phyloP scores from a whole-genome alignment of 352 stramenopile species.

The Stephanocyclus meneghinianus region DNA sequence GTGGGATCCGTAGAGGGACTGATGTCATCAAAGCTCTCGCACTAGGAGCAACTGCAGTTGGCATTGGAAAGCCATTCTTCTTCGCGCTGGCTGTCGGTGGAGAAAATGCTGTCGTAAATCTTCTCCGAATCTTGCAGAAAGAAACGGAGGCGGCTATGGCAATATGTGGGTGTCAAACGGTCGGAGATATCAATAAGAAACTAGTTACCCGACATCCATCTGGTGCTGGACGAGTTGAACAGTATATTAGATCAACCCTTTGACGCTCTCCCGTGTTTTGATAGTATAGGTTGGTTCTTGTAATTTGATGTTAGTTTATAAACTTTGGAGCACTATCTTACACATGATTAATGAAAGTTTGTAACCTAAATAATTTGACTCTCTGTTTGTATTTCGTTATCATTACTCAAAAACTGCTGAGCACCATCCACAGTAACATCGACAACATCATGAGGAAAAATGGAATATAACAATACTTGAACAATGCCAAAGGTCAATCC shows the following conservation, averaged over 20 bases:
- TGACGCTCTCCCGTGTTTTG: neutral
- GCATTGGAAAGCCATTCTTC: slow-evolving; percentile 92
- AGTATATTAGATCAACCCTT: slow-evolving; percentile 36
- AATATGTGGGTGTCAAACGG: slow-evolving; percentile 64
- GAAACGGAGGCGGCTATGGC: slow-evolving; percentile 92
- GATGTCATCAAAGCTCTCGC: slow-evolving; percentile 88
- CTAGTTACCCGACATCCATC: slow-evolving; percentile 61
- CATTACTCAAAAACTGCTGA: slow-evolving; percentile 25
- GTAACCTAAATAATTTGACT: slow-evolving; percentile 14
- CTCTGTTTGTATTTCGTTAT: slow-evolving; percentile 6
- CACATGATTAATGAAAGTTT: neutral
- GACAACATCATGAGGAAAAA: slow-evolving; percentile 24
- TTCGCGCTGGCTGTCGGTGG: slow-evolving; percentile 91
- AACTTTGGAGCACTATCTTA: neutral
- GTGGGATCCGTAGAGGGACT: slow-evolving; percentile 91
- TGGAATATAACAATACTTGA: slow-evolving; percentile 44
- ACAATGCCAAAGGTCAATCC: slow-evolving; percentile 48
- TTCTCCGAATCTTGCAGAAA: slow-evolving; percentile 89
- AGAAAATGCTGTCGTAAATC: slow-evolving; percentile 86
- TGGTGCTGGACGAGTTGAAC: slow-evolving; percentile 15
- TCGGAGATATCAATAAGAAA: slow-evolving; percentile 51
- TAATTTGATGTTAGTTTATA: neutral
- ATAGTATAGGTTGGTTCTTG: neutral
- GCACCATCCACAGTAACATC: slow-evolving; percentile 14
- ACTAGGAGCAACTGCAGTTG: slow-evolving; percentile 91